Base-by-base conservation (phyloP, 495 filamentous ascomycete genomes). In the Tuber indicum region DNA sequence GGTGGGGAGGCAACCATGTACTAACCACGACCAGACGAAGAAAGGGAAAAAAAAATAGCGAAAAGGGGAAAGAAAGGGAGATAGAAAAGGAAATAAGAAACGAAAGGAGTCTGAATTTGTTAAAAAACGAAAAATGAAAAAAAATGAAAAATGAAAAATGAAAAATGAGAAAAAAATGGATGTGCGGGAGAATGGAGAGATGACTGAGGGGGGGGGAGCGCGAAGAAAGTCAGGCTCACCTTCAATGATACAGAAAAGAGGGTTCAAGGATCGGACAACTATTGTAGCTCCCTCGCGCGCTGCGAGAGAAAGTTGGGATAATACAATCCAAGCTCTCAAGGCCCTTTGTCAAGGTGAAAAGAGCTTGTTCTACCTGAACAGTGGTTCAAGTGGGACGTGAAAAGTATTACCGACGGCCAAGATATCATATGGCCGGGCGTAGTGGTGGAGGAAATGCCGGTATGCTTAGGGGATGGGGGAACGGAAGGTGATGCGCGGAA, bases 1-100 rank as follows among this genome's bases (percentile, higher is more conserved):
- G 78, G 78, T 80, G 77, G 77, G 77, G 75, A 73, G 39, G 58
- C 58, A 66, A 5, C 75, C 76, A 78, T 72, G 72, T 69, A 41
- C 69, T 52, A 71, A 80, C 80, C 49, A 80, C 71, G 71, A 42
- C 44, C 45, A 71, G 21, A 75, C 21, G 45, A 21, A 39, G 46
- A 44, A 44, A 72, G 43, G 73, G 72, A 66, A 77, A 77, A 75
- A 69, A 70, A 75, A 72, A n/a, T n/a, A 8, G 49, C 75, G 71
- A 75, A 21, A 47, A 73, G 49, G 72, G 58, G 74, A 74, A 32
- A 45, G 36, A 75, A 70, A 52, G 70, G 69, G 41, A 70, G 43
- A 72, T 43, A 71, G 32, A 74, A 78, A 74, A 75, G 70, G 70
- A 73, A 69, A 73, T 43, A 75, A 81, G 49, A 73, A 32, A 45